These are phyloP conservation scores for Aspergillus steynii DNA, from an alignment of 495 filamentous ascomycete species.

Conservation along the genomic window DNA sequence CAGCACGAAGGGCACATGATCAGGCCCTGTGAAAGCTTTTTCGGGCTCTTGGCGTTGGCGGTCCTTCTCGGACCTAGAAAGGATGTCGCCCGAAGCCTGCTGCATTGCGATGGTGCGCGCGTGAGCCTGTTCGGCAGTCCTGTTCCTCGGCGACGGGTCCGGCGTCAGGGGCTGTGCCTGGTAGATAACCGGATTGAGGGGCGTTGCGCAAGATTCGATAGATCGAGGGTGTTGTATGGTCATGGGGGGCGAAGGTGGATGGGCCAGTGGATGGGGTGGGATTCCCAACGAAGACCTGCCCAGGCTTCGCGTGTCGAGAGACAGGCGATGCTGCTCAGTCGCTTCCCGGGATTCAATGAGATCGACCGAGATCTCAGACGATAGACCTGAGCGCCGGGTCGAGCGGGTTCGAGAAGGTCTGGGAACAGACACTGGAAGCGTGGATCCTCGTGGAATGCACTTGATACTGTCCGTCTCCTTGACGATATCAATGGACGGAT, in stretches of 20 bases:
- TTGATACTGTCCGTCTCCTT: constrained; percentile 59
- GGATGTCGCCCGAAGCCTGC: constrained; percentile 40
- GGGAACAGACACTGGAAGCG: constrained; percentile 37
- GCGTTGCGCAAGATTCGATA: constrained; percentile 37
- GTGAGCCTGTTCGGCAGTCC: constrained; percentile 17
- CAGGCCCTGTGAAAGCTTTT: constrained; percentile 10
- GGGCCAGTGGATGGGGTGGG: constrained; percentile 65
- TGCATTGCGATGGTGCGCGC: constrained; percentile 28
- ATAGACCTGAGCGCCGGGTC: constrained; percentile 67
- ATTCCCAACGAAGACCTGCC: constrained; percentile 51
- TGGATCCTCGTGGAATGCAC: constrained; percentile 49
- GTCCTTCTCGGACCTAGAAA: constrained; percentile 39
- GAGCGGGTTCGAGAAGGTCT: constrained; percentile 64
- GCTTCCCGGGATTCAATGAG: constrained; percentile 52
- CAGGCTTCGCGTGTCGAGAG: constrained; percentile 33
- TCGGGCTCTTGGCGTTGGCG: constrained; percentile 15
- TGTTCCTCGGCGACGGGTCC: constrained; percentile 48
- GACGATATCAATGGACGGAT: constrained; percentile 54
- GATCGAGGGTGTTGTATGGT: constrained; percentile 64
- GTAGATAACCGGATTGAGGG: constrained; percentile 41
- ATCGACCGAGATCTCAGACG: constrained; percentile 78
- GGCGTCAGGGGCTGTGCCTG: constrained; percentile 51
- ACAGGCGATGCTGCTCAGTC: constrained; percentile 32
- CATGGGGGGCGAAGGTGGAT: constrained; percentile 78
- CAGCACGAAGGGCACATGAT: constrained; percentile 87